Percentiles rank a stretch among this genome's conserved stretches.
Evolutionary conservation across 768 basidiomycete species (phyloP).

Genomic region (Rhodotorula babjevae): DNA sequence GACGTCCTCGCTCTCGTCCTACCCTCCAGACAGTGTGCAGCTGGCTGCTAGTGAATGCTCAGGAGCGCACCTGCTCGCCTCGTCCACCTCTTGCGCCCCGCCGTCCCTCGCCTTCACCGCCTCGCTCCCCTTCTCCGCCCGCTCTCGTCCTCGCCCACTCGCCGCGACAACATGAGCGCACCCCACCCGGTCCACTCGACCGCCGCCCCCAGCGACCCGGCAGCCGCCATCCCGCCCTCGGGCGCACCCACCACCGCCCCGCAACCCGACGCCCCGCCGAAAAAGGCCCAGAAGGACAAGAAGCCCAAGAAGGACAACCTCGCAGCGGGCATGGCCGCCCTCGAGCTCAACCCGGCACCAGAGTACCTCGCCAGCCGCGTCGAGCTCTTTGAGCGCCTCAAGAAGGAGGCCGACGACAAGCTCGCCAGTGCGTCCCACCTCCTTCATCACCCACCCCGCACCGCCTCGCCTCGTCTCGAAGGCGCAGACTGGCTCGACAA

Average conservation of each 20-base stretch:
- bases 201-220: conserved; percentile 40
- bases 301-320: conserved; percentile 44
- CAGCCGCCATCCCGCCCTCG: conserved; percentile 20
- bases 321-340: conserved; percentile 30
- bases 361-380: conserved; percentile 84
- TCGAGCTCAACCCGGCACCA: conserved; percentile 58
- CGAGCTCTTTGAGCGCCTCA: conserved; percentile 80
- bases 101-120: neutral
- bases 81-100: neutral
- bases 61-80: conserved; percentile 1
- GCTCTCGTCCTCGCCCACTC: neutral
- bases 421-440: conserved; percentile 60
- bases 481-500: neutral
- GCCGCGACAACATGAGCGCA: conserved; percentile 35
- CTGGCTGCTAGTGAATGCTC: conserved; percentile 19
- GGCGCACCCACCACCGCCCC: neutral
- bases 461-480: neutral
- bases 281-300: conserved; percentile 44
- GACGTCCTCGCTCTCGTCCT: no score
- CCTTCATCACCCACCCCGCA: neutral
- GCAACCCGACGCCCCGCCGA: neutral
- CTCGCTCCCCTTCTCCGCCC: neutral
- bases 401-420: conserved; percentile 74
- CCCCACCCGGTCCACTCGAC: conserved; percentile 46
- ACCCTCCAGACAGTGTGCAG: neutral